Evolutionary conservation across 1,284 basidiomycete species (phyloP), one percentile per base, ranked within the genome.

Genomic region (Chalciporus sp.): DNA sequence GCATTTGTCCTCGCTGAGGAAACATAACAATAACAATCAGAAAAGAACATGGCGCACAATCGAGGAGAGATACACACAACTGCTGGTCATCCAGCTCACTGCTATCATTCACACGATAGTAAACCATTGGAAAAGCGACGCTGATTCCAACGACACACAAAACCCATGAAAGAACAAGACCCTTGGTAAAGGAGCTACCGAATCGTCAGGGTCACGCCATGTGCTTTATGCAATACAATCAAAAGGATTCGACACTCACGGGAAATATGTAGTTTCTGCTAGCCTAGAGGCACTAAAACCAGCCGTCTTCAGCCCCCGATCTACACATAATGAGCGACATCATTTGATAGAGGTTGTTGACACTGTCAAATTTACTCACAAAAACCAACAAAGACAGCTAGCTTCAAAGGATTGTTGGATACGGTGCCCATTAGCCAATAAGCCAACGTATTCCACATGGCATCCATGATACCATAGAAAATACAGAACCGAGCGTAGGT

Each of bases 351-450:
- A 6, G 23, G 6, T 23, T 23, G 23, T 23, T 6, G 23, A 23
- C 23, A 23, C 23, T 23, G 23, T 23, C 23, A 23, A 23, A 6
- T 23, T 23, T 2, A 61, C 73, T 58, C 49, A 74, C 76, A 76
- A 35, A 78, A 74, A 0, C 77, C 76, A 23, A 73, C 62, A 56
- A 78, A 69, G 47, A 76, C 69, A 0, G 77, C 74, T 6, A 79
- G 66, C 55, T 74, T 73, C 19, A 66, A 63, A 0, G 73, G 61
- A 29, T 76, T 62, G 35, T 78, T 76, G 20, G 69, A 71, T 68
- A 77, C 72, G 19, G 74, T 70, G 2, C 76, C 76, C 66, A 76
- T 72, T 31, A 75, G 66, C 76, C 73, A 75, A 58, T 75, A 77
- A 7, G 69, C 63, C 23, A 69, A 72, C 3, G 75, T 78, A 51